phyloP scores from a whole-genome alignment of 2,329 filamentous ascomycete species.

The Pseudocercospora cruenta region DNA sequence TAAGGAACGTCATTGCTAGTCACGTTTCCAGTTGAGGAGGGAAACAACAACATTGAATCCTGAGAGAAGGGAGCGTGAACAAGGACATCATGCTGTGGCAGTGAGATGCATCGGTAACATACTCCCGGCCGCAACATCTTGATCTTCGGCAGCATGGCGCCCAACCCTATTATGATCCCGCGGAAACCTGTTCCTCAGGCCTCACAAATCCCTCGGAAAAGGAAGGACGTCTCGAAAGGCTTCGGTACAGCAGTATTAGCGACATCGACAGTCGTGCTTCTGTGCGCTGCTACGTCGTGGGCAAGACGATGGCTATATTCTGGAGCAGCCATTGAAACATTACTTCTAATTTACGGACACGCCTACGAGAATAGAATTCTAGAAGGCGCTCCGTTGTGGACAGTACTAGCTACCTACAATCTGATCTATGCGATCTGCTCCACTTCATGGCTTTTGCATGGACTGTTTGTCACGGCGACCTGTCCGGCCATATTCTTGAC shows the following conservation, averaged over 20 bases:
- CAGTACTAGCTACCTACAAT: slow-evolving; percentile 51
- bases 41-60: neutral
- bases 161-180: slow-evolving; percentile 25
- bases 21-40: neutral
- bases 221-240: slow-evolving; percentile 1
- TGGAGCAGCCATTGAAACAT: slow-evolving; percentile 34
- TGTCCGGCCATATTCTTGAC: slow-evolving; percentile 49
- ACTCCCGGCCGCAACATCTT: neutral
- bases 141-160: slow-evolving; percentile 18
- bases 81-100: neutral
- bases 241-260: slow-evolving; percentile 14
- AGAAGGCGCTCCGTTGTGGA: slow-evolving; percentile 51
- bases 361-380: slow-evolving; percentile 45
- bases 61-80: neutral
- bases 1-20: slow-evolving; percentile 4
- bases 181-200: slow-evolving; percentile 22
- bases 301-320: slow-evolving; percentile 33
- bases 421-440: slow-evolving; percentile 52
- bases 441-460: slow-evolving; percentile 58
- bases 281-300: slow-evolving; percentile 28
- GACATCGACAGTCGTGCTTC: slow-evolving; percentile 20
- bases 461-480: slow-evolving; percentile 47
- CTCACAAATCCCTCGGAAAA: neutral
- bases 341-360: slow-evolving; percentile 32
- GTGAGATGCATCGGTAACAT: neutral